A percentile compares a stretch with the other conserved stretches of the same genome.
phyloP scores from a whole-genome alignment of 2,329 filamentous ascomycete species.

The Alternaria ethzedia region DNA sequence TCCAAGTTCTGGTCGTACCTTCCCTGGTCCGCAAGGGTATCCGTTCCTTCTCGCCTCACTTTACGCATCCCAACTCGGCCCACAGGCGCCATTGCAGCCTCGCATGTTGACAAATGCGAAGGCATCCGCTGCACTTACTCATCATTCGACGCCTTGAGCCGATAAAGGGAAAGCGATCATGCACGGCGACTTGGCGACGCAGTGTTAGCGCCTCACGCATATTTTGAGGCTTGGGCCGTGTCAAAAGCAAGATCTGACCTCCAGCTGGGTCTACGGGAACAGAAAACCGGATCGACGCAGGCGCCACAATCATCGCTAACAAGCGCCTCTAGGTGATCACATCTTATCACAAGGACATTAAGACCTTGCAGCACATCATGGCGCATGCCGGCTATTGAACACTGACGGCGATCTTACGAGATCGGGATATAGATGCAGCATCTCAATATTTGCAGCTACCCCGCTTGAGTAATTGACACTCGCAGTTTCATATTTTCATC shows the following conservation, averaged over 20 bases:
- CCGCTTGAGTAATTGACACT: background rate
- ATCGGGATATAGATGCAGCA: constrained; percentile 21
- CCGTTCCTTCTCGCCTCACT: constrained; percentile 22
- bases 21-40: constrained; percentile 12
- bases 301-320: constrained; percentile 10
- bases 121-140: background rate
- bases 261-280: constrained; percentile 14
- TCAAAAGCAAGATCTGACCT: constrained; percentile 14
- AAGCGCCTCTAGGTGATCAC: constrained; percentile 11
- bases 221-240: constrained; percentile 5
- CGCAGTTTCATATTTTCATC: background rate
- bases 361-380: constrained; percentile 17
- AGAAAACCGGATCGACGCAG: constrained; percentile 13
- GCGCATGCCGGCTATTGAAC: constrained; percentile 13
- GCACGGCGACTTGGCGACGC: constrained; percentile 5
- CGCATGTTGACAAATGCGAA: constrained; percentile 13
- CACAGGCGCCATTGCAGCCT: constrained; percentile 19
- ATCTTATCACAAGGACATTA: constrained; percentile 10
- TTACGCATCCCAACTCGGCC: constrained; percentile 7
- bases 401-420: constrained; percentile 23
- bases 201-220: constrained; percentile 6
- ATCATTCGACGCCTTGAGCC: constrained; percentile 6
- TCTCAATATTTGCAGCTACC: constrained; percentile 15
- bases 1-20: background rate
- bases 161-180: constrained; percentile 7